Evolutionary conservation across 2,329 filamentous ascomycete genomes (phyloP).

Genomic region (Aaosphaeria pasadenensis): DNA sequence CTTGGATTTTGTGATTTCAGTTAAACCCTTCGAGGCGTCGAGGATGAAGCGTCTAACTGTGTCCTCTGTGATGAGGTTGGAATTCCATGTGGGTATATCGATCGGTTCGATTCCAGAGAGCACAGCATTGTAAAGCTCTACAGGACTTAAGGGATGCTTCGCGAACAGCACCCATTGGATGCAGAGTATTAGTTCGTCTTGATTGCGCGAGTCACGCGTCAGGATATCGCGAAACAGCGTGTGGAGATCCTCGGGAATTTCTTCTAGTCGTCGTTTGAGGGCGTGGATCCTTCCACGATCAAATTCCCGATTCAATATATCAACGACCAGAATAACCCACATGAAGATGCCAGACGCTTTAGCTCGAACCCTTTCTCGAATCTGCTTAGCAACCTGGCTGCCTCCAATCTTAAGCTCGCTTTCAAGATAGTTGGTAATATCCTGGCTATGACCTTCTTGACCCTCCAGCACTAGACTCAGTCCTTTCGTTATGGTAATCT

Average conservation of each 20-base stretch:
- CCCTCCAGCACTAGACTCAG: constrained; percentile 33
- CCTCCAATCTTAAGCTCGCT: constrained; percentile 19
- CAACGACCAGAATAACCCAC: constrained; percentile 46
- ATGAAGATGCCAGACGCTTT: constrained; percentile 46
- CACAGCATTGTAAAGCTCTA: constrained; percentile 6
- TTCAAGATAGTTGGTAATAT: constrained; percentile 30
- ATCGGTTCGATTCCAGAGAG: constrained; percentile 3
- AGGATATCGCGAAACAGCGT: constrained; percentile 48
- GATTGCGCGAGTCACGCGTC: constrained; percentile 39
- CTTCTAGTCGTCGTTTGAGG: constrained; percentile 32
- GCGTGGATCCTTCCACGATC: constrained; percentile 22
- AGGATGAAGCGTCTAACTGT: constrained; percentile 10
- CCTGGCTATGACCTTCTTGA: constrained; percentile 34
- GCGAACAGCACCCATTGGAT: constrained; percentile 11
- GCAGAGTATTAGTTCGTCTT: constrained; percentile 8
- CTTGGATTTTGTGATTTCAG: constrained; percentile 8
- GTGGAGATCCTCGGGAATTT: constrained; percentile 42
- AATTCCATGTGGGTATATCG: background rate
- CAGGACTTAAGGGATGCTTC: constrained; percentile 4
- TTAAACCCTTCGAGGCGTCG: constrained; percentile 11
- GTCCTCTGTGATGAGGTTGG: constrained; percentile 2
- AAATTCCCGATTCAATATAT: constrained; percentile 46
- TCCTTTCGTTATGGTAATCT: constrained; percentile 34
- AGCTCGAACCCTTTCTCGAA: constrained; percentile 30
- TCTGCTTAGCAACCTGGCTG: constrained; percentile 8